Evolutionary conservation across 2,329 filamentous ascomycete genomes (phyloP).

Genomic region (Falciphora oryzae): DNA sequence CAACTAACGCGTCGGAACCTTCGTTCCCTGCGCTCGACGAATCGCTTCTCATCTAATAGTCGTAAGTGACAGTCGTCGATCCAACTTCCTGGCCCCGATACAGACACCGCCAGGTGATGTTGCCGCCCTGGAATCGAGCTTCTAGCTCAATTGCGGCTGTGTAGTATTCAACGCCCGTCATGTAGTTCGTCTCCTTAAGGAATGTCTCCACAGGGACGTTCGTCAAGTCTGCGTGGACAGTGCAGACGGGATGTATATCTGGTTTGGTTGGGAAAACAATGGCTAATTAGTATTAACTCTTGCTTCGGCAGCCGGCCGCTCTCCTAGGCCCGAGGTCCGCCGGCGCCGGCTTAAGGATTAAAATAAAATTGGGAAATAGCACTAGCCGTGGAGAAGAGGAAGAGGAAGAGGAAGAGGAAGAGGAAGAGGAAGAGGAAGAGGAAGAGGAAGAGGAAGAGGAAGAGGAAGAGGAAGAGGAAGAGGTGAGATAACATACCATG

Average conservation of each 20-base stretch:
- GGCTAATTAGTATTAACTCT: too few relatives aligned
- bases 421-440: too few relatives aligned
- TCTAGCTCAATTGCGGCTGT: conserved; percentile 14
- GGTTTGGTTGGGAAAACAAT: neutral
- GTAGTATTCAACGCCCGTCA: conserved; percentile 13
- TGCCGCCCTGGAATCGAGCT: conserved; percentile 10
- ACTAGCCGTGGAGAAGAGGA: conserved; percentile 10
- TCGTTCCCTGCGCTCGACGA: too few relatives aligned
- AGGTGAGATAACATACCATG: too few relatives aligned
- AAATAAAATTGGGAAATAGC: neutral
- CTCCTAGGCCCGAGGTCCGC: too few relatives aligned
- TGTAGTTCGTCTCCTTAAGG: conserved; percentile 2
- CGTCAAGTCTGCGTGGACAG: conserved; percentile 13
- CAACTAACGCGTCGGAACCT: too few relatives aligned
- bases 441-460: too few relatives aligned
- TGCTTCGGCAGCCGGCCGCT: too few relatives aligned
- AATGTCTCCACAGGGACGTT: conserved; percentile 12
- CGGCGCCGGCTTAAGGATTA: too few relatives aligned
- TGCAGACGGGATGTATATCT: conserved; percentile 10
- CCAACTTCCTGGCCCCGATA: conserved; percentile 10
- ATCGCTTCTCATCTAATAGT: neutral
- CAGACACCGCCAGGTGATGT: conserved; percentile 11
- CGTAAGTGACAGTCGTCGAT: conserved; percentile 11
- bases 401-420: too few relatives aligned
- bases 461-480: too few relatives aligned